phyloP scores from a whole-genome alignment of 2,329 filamentous ascomycete genomes.

The Zymoseptoria ardabiliae region DNA sequence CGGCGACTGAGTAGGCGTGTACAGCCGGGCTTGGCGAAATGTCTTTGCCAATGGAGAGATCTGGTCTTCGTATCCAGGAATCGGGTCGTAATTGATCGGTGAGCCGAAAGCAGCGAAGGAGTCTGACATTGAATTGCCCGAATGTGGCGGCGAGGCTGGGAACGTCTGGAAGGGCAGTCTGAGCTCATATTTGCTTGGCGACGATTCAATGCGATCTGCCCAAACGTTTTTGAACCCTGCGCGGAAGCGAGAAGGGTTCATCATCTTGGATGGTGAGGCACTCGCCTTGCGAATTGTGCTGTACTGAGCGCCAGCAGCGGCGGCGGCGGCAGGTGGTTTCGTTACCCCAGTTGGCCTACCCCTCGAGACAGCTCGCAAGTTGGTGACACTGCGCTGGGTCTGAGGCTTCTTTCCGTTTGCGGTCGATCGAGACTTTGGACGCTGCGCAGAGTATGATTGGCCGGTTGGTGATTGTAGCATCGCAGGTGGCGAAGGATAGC shows the following conservation, averaged over 20 bases:
- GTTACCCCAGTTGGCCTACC: slow-evolving; percentile 26
- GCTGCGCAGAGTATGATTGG: slow-evolving; percentile 26
- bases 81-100: slow-evolving; percentile 13
- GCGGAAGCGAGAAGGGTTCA: slow-evolving; percentile 45
- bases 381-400: slow-evolving; percentile 20
- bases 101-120: slow-evolving; percentile 28
- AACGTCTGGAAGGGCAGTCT: slow-evolving; percentile 36
- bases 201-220: slow-evolving; percentile 43
- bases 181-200: slow-evolving; percentile 43
- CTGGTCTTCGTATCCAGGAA: slow-evolving; percentile 22
- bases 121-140: slow-evolving; percentile 36
- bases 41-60: slow-evolving; percentile 26
- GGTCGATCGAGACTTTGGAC: slow-evolving; percentile 20
- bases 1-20: slow-evolving; percentile 26
- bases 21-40: slow-evolving; percentile 25
- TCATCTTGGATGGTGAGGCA: slow-evolving; percentile 43
- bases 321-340: slow-evolving; percentile 22
- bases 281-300: slow-evolving; percentile 26
- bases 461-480: slow-evolving; percentile 22
- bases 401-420: slow-evolving; percentile 26
- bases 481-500: slow-evolving; percentile 29
- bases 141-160: slow-evolving; percentile 40
- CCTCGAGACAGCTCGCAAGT: slow-evolving; percentile 27
- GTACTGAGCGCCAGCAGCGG: slow-evolving; percentile 14
- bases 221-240: slow-evolving; percentile 43